These are phyloP conservation scores for Saccharum officinarum DNA, from an alignment of 176 grass and related monocot species.

Conservation along the genomic window DNA sequence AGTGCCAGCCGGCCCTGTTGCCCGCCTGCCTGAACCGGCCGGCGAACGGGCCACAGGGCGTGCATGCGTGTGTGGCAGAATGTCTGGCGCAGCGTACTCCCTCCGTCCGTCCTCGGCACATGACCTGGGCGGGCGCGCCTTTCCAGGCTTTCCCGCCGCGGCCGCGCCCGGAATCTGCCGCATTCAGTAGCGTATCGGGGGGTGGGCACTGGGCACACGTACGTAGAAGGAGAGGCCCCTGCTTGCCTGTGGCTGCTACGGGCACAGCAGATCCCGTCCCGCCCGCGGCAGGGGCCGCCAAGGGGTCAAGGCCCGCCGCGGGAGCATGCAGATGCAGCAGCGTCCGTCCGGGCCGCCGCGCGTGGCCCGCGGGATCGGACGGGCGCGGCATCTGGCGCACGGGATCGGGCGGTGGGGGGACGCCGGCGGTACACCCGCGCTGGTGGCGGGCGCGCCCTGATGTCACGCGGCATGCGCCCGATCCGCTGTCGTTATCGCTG, in stretches of 20 bases:
- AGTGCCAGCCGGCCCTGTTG: neutral
- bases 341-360: neutral
- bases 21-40: no score
- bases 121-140: conserved; percentile 27
- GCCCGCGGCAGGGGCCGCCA: neutral
- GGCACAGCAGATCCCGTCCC: conserved; percentile 33
- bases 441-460: conserved; percentile 1
- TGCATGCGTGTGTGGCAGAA: conserved; percentile 10
- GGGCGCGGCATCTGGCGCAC: neutral
- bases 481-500: conserved; percentile 56
- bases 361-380: conserved; percentile 33
- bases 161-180: conserved; percentile 25
- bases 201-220: neutral
- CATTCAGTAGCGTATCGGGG: conserved; percentile 39
- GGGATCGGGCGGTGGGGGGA: neutral
- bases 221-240: neutral
- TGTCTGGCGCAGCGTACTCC: neutral
- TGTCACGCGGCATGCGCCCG: conserved; percentile 51
- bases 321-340: neutral
- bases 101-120: neutral
- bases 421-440: neutral
- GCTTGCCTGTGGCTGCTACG: neutral
- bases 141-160: neutral
- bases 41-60: neutral
- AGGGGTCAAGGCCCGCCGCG: no score